Evolutionary conservation across 1,139 yeast species (phyloP).

Genomic region (Candida albicans): DNA sequence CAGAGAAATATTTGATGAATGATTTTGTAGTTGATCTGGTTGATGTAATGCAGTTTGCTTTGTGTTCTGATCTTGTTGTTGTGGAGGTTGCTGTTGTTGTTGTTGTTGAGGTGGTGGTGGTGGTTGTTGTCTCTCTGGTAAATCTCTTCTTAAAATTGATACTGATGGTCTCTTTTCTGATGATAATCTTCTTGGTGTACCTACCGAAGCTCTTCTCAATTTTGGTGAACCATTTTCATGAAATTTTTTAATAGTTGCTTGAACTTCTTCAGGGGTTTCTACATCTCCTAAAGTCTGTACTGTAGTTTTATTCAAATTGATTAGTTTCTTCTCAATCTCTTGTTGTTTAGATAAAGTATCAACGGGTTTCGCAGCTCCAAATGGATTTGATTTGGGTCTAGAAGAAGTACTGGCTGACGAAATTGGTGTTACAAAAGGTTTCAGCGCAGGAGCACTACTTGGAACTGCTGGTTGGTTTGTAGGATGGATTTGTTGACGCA

Average conservation of each 20-base stretch:
- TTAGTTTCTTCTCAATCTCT: slow-evolving; percentile 47
- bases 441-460: background rate
- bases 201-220: slow-evolving; percentile 17
- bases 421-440: background rate
- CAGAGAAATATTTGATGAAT: too few relatives aligned
- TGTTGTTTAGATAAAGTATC: slow-evolving; percentile 41
- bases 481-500: background rate
- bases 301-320: slow-evolving; percentile 57
- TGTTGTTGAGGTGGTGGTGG: slow-evolving; percentile 3
- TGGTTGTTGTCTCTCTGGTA: slow-evolving; percentile 2
- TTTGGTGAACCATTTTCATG: slow-evolving; percentile 17
- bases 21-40: slow-evolving; percentile 3
- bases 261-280: slow-evolving; percentile 18
- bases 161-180: slow-evolving; percentile 21
- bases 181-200: slow-evolving; percentile 8
- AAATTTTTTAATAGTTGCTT: slow-evolving; percentile 16
- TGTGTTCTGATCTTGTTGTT: slow-evolving; percentile 1
- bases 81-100: slow-evolving; percentile 2
- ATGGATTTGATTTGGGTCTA: slow-evolving; percentile 41
- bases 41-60: background rate
- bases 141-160: slow-evolving; percentile 19
- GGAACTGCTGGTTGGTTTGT: background rate
- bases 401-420: slow-evolving; percentile 11
- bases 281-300: slow-evolving; percentile 48
- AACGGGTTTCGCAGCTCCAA: slow-evolving; percentile 50